A percentile compares a stretch with the other conserved stretches of the same genome.
These are phyloP conservation scores for Pythium pyrilobum DNA, from an alignment of 352 stramenopile species.

Conservation along the genomic window DNA sequence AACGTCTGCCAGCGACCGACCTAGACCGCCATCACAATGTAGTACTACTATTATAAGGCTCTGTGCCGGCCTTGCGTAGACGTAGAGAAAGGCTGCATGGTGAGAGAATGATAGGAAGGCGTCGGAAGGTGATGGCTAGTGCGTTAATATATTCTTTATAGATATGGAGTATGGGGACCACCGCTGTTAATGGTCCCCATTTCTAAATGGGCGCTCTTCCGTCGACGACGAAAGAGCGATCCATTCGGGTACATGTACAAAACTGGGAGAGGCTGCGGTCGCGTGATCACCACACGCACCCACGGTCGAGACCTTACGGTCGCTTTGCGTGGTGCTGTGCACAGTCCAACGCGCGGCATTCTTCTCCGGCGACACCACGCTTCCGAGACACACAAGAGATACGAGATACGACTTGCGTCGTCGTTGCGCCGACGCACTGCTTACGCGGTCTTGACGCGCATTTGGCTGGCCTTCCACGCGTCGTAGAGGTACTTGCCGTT, in stretches of 20 bases:
- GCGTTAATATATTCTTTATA: slow-evolving; percentile 9
- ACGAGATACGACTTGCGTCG: no score
- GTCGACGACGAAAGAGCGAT: no score
- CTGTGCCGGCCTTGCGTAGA: no score
- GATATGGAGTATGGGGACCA: no score
- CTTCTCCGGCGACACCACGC: neutral
- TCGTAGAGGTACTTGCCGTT: slow-evolving; percentile 87
- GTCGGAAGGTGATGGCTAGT: neutral
- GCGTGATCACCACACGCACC: no score
- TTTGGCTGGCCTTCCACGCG: slow-evolving; percentile 60
- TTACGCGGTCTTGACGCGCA: slow-evolving; percentile 54
- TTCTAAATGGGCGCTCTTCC: no score
- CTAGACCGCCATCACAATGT: no score
- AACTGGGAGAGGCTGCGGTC: neutral
- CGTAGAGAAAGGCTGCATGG: no score
- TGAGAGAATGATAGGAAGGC: neutral
- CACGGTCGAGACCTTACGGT: no score
- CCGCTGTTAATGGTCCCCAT: no score
- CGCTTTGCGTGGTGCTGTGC: neutral
- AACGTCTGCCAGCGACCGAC: slow-evolving; percentile 72
- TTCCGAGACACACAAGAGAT: neutral
- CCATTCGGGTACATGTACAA: slow-evolving; percentile 1
- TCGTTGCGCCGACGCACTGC: no score
- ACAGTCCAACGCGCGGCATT: neutral
- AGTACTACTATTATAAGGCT: neutral